These are phyloP conservation scores for Tolypocladium tundrense DNA, from an alignment of 2,329 filamentous ascomycete genomes.

Conservation along the genomic window DNA sequence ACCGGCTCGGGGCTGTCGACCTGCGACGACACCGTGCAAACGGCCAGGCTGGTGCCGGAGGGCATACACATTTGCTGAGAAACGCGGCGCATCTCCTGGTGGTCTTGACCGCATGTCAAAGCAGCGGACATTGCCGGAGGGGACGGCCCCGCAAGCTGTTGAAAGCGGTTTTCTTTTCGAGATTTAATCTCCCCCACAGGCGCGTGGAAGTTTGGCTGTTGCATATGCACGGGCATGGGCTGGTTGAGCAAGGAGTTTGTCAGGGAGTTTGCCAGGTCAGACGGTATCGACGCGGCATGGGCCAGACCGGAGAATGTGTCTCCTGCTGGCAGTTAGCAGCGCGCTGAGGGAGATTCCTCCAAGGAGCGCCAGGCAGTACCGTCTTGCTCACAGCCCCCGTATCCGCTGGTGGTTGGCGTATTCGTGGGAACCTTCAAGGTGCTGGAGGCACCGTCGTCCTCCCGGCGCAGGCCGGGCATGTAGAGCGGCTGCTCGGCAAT, in stretches of 20 bases:
- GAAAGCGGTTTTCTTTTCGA: conserved; percentile 31
- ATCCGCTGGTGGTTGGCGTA: conserved; percentile 23
- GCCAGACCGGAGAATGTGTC: conserved; percentile 10
- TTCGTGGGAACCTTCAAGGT: conserved; percentile 30
- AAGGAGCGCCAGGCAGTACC: conserved; percentile 4
- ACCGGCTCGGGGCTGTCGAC: conserved; percentile 6
- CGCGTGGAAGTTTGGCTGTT: conserved; percentile 15
- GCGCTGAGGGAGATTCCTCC: background rate
- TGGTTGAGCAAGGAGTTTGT: conserved; percentile 39
- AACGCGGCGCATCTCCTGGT: conserved; percentile 26
- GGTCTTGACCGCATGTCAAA: conserved; percentile 8
- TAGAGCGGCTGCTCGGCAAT: conserved; percentile 5
- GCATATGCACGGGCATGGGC: conserved; percentile 26
- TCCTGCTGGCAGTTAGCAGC: conserved; percentile 4
- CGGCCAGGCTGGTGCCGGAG: conserved; percentile 9
- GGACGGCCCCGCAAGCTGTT: conserved; percentile 5
- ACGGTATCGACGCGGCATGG: conserved; percentile 9
- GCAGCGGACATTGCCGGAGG: conserved; percentile 10
- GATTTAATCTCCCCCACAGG: conserved; percentile 29
- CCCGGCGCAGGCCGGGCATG: conserved; percentile 18
- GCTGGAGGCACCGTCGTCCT: conserved; percentile 14
- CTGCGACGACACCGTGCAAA: conserved; percentile 7
- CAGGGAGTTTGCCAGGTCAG: conserved; percentile 31
- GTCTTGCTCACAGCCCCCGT: conserved; percentile 5
- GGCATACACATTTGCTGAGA: conserved; percentile 27